A percentile compares a stretch with the other conserved stretches of the same genome.
These are phyloP conservation scores for Wallacemonas sp. DNA, from an alignment of 208 protist species.

Conservation along the genomic window DNA sequence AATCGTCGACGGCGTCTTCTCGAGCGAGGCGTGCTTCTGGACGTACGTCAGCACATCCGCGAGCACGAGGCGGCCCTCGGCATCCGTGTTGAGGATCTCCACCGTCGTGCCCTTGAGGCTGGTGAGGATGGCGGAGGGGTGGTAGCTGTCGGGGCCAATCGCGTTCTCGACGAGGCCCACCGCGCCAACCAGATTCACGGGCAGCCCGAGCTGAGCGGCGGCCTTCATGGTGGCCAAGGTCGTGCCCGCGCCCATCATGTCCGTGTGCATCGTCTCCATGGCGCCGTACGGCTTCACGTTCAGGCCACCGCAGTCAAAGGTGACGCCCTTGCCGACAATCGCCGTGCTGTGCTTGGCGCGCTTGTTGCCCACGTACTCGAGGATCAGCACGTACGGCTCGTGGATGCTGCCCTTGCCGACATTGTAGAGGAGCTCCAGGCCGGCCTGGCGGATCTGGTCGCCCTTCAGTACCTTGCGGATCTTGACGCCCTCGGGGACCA, in stretches of 20 bases:
- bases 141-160: slow-evolving; percentile 78
- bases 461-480: slow-evolving; percentile 60
- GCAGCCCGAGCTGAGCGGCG: slow-evolving; percentile 56
- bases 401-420: slow-evolving; percentile 79
- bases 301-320: slow-evolving; percentile 92
- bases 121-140: slow-evolving; percentile 81
- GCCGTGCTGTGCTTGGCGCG: slow-evolving; percentile 42
- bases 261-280: slow-evolving; percentile 94
- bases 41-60: slow-evolving; percentile 90
- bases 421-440: slow-evolving; percentile 77
- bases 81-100: slow-evolving; percentile 92
- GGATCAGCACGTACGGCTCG: slow-evolving; percentile 72
- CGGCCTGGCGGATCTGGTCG: slow-evolving; percentile 46
- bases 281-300: slow-evolving; percentile 88
- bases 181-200: slow-evolving; percentile 76
- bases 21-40: slow-evolving; percentile 62
- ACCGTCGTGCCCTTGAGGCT: slow-evolving; percentile 82
- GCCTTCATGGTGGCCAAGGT: slow-evolving; percentile 79
- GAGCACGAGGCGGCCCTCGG: slow-evolving; percentile 91
- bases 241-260: slow-evolving; percentile 92
- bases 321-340: slow-evolving; percentile 92
- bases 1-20: slow-evolving; percentile 59
- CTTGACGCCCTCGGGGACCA: slow-evolving; percentile 45
- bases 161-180: slow-evolving; percentile 90
- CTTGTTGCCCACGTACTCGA: slow-evolving; percentile 81